phyloP scores from a whole-genome alignment of 2,329 filamentous ascomycete species.

The Aspergillus ustus region DNA sequence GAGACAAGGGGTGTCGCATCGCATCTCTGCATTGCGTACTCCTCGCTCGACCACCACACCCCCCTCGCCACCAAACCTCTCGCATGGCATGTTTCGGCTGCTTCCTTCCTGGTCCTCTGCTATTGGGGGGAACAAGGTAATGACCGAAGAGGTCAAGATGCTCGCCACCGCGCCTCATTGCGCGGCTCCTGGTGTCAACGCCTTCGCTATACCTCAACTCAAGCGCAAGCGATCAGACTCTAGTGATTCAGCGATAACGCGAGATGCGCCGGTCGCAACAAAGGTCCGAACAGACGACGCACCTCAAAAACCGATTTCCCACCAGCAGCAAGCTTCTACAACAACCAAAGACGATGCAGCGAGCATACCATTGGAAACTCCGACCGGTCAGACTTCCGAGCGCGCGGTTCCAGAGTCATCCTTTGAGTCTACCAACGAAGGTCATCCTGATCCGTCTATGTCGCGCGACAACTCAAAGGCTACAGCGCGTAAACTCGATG shows the following conservation, averaged over 20 bases:
- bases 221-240: slow-evolving; percentile 64
- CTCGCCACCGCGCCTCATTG: slow-evolving; percentile 44
- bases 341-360: slow-evolving; percentile 17
- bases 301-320: slow-evolving; percentile 17
- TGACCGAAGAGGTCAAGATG: slow-evolving; percentile 50
- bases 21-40: slow-evolving; percentile 18
- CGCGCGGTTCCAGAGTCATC: background rate
- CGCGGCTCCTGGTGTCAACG: slow-evolving; percentile 34
- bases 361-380: slow-evolving; percentile 17
- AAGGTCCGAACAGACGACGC: slow-evolving; percentile 38
- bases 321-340: slow-evolving; percentile 15
- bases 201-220: slow-evolving; percentile 49
- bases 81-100: slow-evolving; percentile 56
- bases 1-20: slow-evolving; percentile 21
- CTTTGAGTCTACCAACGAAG: slow-evolving; percentile 4
- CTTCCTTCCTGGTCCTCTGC: slow-evolving; percentile 50
- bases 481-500: slow-evolving; percentile 32
- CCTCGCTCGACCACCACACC: slow-evolving; percentile 2
- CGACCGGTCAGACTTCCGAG: slow-evolving; percentile 20
- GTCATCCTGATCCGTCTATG: slow-evolving; percentile 14
- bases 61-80: slow-evolving; percentile 28
- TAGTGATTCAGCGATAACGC: slow-evolving; percentile 40
- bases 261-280: slow-evolving; percentile 35
- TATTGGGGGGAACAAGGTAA: slow-evolving; percentile 52
- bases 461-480: slow-evolving; percentile 25